Base-by-base conservation (phyloP, 169 alveolate species). In the Plasmodium blacklocki region DNA sequence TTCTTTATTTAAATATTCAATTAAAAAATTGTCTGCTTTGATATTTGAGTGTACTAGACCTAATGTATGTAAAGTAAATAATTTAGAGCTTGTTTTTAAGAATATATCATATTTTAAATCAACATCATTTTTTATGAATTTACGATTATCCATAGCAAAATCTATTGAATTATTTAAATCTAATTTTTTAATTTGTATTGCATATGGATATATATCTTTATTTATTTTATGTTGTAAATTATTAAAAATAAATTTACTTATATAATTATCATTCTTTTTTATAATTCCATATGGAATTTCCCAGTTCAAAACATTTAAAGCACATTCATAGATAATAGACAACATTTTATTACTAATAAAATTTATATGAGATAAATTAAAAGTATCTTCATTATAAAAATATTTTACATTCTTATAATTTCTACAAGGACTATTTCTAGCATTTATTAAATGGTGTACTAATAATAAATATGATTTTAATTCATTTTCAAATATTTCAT, bases 391-490 rank as follows among this genome's bases (percentile, higher is more conserved):
- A 50, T 15, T 66, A 45, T 76, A 76, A 76, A 76, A 76, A 50
- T 76, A 76, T 64, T 63, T 76, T 12, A 63, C 47, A 29, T 76
- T 76, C 18, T 76, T 76, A 23, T 76, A 76, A 47, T 76, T 14
- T 58, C 14, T 76, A 23, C 89, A 76, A 7, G 89, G 89, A 64
- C 89, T 76, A n/a, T 43, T 76, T 15, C 21, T 49, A n/a, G 89
- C 47, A 76, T 76, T 76, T 76, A 76, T 23, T 56, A 76, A 76
- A 76, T 52, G 67, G 26, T 76, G 76, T 21, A 76, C 50, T 18
- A 76, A 50, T 43, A 76, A 18, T 52, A 76, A 19, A 52, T 76
- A 76, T 0, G 89, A 76, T 43, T 76, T 76, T 26, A 76, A 56
- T 76, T 76, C 89, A 18, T 76, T 18, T 39, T 76, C 76, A 64